Base-by-base conservation (phyloP, 2,329 filamentous ascomycete species). In the Pyricularia pennisetigena region DNA sequence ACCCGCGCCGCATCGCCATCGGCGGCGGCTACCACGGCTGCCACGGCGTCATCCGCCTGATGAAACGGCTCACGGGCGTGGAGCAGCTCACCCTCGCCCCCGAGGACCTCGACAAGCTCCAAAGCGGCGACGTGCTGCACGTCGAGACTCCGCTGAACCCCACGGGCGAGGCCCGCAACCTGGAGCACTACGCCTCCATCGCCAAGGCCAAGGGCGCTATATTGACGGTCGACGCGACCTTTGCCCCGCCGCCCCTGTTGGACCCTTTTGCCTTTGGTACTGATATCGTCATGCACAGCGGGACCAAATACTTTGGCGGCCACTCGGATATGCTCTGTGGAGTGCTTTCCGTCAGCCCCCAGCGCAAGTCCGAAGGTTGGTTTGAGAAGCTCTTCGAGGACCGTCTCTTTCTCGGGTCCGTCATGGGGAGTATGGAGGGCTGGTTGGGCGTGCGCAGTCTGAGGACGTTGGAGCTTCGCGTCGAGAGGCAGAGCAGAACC, bases 121-220 rank as follows among this genome's bases (percentile, higher is more conserved):
- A 88, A 28, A 80, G 86, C 3, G 94, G 94, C 2, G 95, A 98
- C 76, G 82, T 98, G 3, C 85, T 99, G 67, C 92, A 97, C 76
- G 83, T 98, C 66, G 95, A 99, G 81, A 98, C 94, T 4, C 95
- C 95, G 0, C 83, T 97, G 57, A 99, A 99, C 78, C 95, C 95
- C 0, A 90, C 90, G 1, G 95, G 95, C 66, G 89, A 90, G 73
- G 93, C 93, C 1, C 89, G 87, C 72, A 83, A 92, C 73, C 88
- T 99, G 30, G 82, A 82, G 41, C 79, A 81, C 67, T 97, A 90
- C 76, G 92, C 93, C 0, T 82, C 86, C 3, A 86, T 87, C 72
- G 95, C 95, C 0, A 89, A 90, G 74, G 81, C 81, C 5, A 81
- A 85, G 6, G 93, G 94, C 8, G 93, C 93, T 9, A 86, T 86